phyloP scores from a whole-genome alignment of 805 yeast genomes.

The Metschnikowia lachancei region DNA sequence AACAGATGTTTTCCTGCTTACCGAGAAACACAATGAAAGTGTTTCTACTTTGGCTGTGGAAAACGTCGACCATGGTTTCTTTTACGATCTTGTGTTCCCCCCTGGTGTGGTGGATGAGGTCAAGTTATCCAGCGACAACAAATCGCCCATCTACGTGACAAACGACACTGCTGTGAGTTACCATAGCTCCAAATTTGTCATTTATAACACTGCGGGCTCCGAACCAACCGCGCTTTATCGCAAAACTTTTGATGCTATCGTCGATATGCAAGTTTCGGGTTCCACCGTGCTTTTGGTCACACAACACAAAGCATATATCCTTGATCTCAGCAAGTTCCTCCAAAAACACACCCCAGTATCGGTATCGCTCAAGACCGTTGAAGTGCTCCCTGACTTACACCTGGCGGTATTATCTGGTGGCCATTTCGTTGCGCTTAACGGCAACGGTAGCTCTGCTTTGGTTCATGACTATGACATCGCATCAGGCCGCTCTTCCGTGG shows the following conservation, averaged over 20 bases:
- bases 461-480: conserved; percentile 2
- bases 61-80: conserved; percentile 1
- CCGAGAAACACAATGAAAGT: background rate
- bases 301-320: background rate
- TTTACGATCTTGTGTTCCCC: conserved; percentile 6
- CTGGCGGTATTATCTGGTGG: conserved; percentile 1
- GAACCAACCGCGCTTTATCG: background rate
- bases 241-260: conserved; percentile 5
- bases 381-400: background rate
- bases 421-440: conserved; percentile 1
- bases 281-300: conserved; percentile 11
- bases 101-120: conserved; percentile 2
- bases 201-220: background rate
- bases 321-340: conserved; percentile 11
- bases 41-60: background rate
- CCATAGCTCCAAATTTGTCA: conserved; percentile 2
- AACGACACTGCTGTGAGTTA: conserved; percentile 2
- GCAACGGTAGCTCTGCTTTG: background rate
- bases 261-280: conserved; percentile 1
- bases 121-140: conserved; percentile 3
- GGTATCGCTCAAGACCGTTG: conserved; percentile 1
- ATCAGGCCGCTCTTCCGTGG: background rate
- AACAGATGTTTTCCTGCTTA: conserved; percentile 7
- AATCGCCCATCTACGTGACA: conserved; percentile 6
- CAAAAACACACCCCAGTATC: background rate